Conservation (phyloP, 495 filamentous ascomycete species). For the Aspergillus cristatus region DNA sequence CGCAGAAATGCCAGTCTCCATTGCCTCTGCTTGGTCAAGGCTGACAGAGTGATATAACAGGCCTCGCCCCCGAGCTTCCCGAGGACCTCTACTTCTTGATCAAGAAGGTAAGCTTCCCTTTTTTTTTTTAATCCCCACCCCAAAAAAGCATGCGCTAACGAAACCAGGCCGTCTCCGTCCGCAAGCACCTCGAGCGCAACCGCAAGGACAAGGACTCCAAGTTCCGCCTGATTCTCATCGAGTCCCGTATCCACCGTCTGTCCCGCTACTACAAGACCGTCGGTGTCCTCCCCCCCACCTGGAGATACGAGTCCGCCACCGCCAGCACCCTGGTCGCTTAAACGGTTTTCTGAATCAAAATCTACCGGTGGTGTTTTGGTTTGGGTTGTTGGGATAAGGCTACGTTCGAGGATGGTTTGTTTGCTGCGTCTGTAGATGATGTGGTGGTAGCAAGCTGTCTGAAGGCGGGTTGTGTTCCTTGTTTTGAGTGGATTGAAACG, state of each 20-base stretch:
- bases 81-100: slow-evolving; percentile 99
- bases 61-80: slow-evolving; percentile 93
- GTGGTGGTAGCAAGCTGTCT: no score
- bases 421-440: no score
- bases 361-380: no score
- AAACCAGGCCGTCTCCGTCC: slow-evolving; percentile 85
- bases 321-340: slow-evolving; percentile 49
- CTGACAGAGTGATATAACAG: slow-evolving; percentile 95
- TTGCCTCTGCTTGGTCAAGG: slow-evolving; percentile 94
- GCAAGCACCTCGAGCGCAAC: slow-evolving; percentile 99
- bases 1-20: slow-evolving; percentile 1
- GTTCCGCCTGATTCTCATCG: slow-evolving; percentile 99
- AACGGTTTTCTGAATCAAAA: slow-evolving; percentile 11
- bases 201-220: slow-evolving; percentile 99
- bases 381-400: no score
- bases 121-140: not conserved
- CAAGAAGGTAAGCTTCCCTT: slow-evolving; percentile 70
- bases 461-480: no score
- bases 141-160: not conserved
- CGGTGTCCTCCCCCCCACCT: slow-evolving; percentile 94
- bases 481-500: no score
- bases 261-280: slow-evolving; percentile 98
- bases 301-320: slow-evolving; percentile 81
- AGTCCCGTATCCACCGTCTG: slow-evolving; percentile 98
- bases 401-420: no score